Conservation (phyloP, 305 asterid species). For the Solanum hybrid region DNA sequence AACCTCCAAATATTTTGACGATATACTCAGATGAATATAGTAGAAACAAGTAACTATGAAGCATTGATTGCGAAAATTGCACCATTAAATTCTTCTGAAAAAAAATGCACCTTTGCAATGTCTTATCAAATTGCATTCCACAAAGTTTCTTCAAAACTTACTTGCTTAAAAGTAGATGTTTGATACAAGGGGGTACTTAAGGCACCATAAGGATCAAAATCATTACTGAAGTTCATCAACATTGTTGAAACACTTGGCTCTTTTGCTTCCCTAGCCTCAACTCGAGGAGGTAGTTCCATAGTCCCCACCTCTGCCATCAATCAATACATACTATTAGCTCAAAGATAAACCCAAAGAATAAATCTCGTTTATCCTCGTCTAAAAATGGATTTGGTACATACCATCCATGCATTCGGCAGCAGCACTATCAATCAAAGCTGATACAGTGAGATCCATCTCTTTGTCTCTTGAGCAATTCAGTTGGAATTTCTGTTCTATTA, state of each 20-base stretch:
- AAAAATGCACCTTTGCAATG: neutral
- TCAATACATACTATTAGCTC: neutral
- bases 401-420: slow-evolving; percentile 35
- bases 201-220: slow-evolving; percentile 83
- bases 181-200: slow-evolving; percentile 88
- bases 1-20: neutral
- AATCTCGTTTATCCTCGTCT: neutral
- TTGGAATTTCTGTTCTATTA: slow-evolving; percentile 23
- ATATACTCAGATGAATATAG: neutral
- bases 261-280: slow-evolving; percentile 17
- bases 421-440: slow-evolving; percentile 36
- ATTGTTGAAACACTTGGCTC: slow-evolving; percentile 69
- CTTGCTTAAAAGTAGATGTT: slow-evolving; percentile 98
- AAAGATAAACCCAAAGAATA: neutral
- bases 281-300: slow-evolving; percentile 13
- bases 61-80: neutral
- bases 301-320: slow-evolving; percentile 16
- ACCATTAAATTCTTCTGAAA: neutral
- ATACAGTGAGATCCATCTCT: slow-evolving; percentile 43
- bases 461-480: slow-evolving; percentile 37
- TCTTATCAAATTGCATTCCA: neutral
- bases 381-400: slow-evolving; percentile 7
- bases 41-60: neutral
- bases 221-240: slow-evolving; percentile 70
- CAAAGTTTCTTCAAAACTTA: slow-evolving; percentile 9